Evolutionary conservation across 495 filamentous ascomycete genomes (phyloP), one percentile per base, ranked within the genome.

Genomic region (Daldinia vernicosa): DNA sequence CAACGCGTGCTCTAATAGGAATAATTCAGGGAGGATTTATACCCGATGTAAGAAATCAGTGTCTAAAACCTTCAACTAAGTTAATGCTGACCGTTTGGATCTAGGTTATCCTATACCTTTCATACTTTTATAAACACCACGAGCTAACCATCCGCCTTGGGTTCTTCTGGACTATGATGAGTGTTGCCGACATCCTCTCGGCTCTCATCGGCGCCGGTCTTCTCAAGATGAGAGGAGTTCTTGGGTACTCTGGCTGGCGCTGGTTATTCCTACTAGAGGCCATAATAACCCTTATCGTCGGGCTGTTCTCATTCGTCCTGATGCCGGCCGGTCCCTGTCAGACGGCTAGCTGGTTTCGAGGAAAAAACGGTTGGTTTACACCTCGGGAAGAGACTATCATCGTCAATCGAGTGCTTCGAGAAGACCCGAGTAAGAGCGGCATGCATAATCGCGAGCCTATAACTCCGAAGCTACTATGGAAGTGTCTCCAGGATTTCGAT

Each of bases 301-400:
- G 91, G 1, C 72, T 93, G 9, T 72, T 88, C 17, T 84, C 90
- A 4, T 90, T 84, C 60, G 77, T 89, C 47, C 88, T 90, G 72
- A 89, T 95, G 84, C 90, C 90, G 0, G 81, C 91, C 0, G 90
- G 89, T 0, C 91, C 92, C 0, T 89, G 85, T 11, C 90, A 94
- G 66, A 94, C 92, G 0, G 82, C 82, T 6, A 89, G 85, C 40
- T 82, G 84, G 76, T 86, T 65, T 27, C 37, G 70, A 50, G 91
- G 91, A 1, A 91, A 89, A 67, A 82, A 90, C 3, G 90, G 90
- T 4, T 92, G 89, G 89, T 92, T 92, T 74, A 85, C 79, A 1
- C 86, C 89, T 51, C 79, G 81, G 68, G 89, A 92, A 66, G 87
- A 90, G 70, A 84, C 79, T 6, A 91, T 93, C 66, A 86, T 93